Evolutionary conservation across 169 alveolate genomes (phyloP).

Genomic region (Cryptosporidium parvum): DNA sequence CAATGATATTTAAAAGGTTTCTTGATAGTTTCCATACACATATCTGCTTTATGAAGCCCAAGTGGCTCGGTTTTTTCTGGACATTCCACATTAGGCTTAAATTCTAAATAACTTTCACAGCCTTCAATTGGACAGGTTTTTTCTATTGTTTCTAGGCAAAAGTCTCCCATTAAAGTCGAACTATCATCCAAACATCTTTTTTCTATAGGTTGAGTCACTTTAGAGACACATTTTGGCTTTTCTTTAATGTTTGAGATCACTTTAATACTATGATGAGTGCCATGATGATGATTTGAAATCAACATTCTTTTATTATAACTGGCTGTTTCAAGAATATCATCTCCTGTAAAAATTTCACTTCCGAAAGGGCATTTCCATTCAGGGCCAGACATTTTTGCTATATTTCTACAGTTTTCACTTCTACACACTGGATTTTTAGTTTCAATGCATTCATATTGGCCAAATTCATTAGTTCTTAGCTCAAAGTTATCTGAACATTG

Average conservation of each 20-base stretch:
- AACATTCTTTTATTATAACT: neutral
- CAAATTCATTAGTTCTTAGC: conserved; percentile 12
- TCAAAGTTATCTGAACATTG: conserved; percentile 33
- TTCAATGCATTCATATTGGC: conserved; percentile 37
- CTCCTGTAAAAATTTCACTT: neutral
- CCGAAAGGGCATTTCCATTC: conserved; percentile 52
- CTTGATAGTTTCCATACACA: conserved; percentile 31
- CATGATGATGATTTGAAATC: neutral
- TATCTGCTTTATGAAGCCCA: conserved; percentile 56
- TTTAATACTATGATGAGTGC: neutral
- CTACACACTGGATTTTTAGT: conserved; percentile 28
- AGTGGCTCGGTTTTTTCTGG: conserved; percentile 28
- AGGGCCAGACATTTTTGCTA: conserved; percentile 22
- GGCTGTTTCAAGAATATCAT: neutral
- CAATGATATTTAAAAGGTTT: conserved; percentile 50
- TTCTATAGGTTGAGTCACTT: neutral
- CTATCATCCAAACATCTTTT: conserved; percentile 12
- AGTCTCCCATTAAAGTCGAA: neutral
- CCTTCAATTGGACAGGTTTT: conserved; percentile 56
- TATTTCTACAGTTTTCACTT: conserved; percentile 6
- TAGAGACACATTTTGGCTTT: conserved; percentile 34
- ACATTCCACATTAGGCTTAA: conserved; percentile 39
- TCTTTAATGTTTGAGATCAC: neutral
- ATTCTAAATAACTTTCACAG: conserved; percentile 46
- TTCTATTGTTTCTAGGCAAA: conserved; percentile 26